phyloP scores from a whole-genome alignment of 2,329 filamentous ascomycete species.

The Nemania sp. region DNA sequence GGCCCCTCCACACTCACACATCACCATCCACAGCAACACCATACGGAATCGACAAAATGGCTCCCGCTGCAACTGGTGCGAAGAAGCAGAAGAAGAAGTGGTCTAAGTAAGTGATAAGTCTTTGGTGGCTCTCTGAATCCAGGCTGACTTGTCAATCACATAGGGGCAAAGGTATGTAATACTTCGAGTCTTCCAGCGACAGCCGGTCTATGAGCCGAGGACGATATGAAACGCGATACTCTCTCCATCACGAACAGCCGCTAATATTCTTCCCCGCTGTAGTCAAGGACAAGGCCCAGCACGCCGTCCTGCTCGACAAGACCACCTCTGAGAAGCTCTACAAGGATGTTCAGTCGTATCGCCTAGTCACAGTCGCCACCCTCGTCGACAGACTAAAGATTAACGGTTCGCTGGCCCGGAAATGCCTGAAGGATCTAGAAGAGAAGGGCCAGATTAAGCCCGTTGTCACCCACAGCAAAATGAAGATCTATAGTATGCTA shows the following conservation, averaged over 20 bases:
- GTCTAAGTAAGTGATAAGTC: constrained; percentile 61
- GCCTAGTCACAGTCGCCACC: constrained; percentile 96
- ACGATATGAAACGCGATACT: constrained; percentile 12
- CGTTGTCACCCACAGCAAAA: constrained; percentile 92
- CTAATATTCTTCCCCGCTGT: constrained; percentile 28
- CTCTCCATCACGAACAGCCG: not conserved
- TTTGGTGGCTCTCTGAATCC: constrained; percentile 19
- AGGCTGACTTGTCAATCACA: constrained; percentile 30
- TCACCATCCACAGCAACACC: constrained; percentile 38
- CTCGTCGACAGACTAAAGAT: constrained; percentile 99
- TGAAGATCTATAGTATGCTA: constrained; percentile 90
- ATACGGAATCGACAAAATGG: constrained; percentile 47
- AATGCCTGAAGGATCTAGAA: constrained; percentile 89
- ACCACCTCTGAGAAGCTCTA: constrained; percentile 95
- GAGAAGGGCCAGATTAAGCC: constrained; percentile 99
- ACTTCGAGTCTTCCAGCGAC: constrained; percentile 17
- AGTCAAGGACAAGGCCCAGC: constrained; percentile 99
- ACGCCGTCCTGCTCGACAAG: constrained; percentile 99
- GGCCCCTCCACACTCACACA: constrained; percentile 36
- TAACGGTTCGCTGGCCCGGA: constrained; percentile 94
- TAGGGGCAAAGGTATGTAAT: constrained; percentile 40
- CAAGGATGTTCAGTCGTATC: constrained; percentile 99
- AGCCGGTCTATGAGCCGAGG: constrained; percentile 12
- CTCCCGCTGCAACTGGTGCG: constrained; percentile 61
- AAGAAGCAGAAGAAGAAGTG: constrained; percentile 87